Percentiles rank a stretch among this genome's conserved stretches.
These are phyloP conservation scores for Ophryocystis elektroscirrha DNA, from an alignment of 169 alveolate species.

Conservation along the genomic window DNA sequence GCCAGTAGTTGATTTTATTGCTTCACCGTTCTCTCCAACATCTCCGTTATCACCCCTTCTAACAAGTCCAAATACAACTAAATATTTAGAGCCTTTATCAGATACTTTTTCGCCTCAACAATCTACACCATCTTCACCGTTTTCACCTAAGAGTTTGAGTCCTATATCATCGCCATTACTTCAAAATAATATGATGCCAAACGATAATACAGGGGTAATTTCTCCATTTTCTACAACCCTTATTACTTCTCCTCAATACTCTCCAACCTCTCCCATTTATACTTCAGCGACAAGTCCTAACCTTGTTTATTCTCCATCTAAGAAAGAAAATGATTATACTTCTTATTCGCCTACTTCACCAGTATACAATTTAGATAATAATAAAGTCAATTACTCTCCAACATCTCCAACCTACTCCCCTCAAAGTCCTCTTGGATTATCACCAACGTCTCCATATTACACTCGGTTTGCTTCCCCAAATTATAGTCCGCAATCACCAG, in stretches of 20 bases:
- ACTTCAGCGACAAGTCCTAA: constrained; percentile 58
- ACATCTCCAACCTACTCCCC: not conserved
- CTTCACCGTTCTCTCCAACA: constrained; percentile 54
- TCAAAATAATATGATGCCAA: constrained; percentile 15
- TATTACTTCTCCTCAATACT: constrained; percentile 60
- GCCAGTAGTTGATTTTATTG: constrained; percentile 24
- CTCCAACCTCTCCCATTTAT: constrained; percentile 36
- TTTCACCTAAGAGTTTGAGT: constrained; percentile 12
- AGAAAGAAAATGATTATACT: not conserved
- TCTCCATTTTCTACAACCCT: constrained; percentile 63
- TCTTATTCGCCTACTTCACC: not conserved
- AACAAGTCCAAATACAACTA: not conserved
- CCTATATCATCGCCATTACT: constrained; percentile 26
- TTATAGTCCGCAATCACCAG: constrained; percentile 3
- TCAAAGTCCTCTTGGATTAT: not conserved
- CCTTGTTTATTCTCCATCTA: constrained; percentile 36
- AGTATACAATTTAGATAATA: too few species aligned
- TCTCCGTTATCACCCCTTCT: constrained; percentile 21
- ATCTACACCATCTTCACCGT: constrained; percentile 20
- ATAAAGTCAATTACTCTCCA: not conserved
- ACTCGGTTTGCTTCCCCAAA: constrained; percentile 7
- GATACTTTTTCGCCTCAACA: constrained; percentile 23
- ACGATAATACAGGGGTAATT: constrained; percentile 22
- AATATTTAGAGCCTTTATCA: constrained; percentile 1
- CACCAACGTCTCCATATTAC: not conserved